Evolutionary conservation across 139 green algal genomes (phyloP).

Genomic region (Chlamydomonas incerta): DNA sequence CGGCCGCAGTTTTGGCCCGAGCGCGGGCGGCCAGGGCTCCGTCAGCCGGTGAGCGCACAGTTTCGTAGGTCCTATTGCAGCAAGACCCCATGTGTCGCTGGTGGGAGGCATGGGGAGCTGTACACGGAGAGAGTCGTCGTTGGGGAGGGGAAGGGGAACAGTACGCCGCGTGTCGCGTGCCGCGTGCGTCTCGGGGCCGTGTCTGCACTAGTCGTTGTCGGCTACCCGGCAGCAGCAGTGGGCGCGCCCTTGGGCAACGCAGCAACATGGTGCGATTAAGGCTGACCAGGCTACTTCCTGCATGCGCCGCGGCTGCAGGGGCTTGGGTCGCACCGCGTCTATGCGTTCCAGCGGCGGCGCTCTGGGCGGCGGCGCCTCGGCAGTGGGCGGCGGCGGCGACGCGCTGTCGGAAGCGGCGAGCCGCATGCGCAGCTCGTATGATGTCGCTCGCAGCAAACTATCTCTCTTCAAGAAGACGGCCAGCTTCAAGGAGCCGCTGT

Average conservation of each 20-base stretch:
- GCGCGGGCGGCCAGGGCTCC: not conserved
- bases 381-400: not conserved
- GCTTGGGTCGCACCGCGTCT: not conserved
- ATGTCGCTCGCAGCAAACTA: not conserved
- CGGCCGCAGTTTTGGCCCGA: slow-evolving; percentile 4
- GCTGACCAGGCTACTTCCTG: no score
- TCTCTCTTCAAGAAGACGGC: not conserved
- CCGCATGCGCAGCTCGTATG: not conserved
- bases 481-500: not conserved
- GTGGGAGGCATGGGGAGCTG: no score
- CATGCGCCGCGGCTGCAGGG: not conserved
- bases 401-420: not conserved
- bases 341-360: not conserved
- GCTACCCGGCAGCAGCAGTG: no score
- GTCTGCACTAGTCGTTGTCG: no score
- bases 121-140: no score
- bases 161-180: no score
- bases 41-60: not conserved
- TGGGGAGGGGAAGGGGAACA: no score
- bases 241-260: no score
- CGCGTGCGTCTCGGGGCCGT: no score
- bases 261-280: no score
- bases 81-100: no score
- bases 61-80: no score
- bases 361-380: not conserved